These are phyloP conservation scores for Adenanthera pavonina DNA, from an alignment of 306 rosid species.

Conservation along the genomic window DNA sequence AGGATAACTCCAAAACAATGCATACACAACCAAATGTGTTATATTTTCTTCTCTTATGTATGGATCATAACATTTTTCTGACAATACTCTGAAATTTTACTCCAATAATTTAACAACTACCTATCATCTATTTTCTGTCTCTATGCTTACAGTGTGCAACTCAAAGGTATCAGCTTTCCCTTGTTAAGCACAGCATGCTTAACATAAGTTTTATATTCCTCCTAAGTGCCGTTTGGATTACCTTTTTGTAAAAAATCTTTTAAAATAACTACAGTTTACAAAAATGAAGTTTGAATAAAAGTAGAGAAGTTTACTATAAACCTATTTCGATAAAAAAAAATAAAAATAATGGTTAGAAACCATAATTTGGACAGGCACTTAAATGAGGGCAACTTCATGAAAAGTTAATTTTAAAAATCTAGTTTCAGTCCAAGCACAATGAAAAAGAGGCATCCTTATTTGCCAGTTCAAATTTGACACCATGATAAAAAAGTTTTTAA, in stretches of 20 bases:
- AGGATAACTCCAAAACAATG: constrained; percentile 1
- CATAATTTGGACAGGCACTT: no score
- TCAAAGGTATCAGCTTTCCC: background rate
- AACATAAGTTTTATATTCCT: constrained; percentile 28
- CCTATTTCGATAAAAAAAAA: no score
- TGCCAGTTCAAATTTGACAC: background rate
- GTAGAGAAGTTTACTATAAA: no score
- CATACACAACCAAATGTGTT: background rate
- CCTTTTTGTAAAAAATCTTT: no score
- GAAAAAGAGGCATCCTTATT: background rate
- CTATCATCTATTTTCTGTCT: constrained; percentile 4
- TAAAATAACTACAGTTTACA: no score
- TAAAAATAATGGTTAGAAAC: no score
- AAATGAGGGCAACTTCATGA: background rate
- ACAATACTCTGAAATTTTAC: background rate
- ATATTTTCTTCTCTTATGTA: background rate
- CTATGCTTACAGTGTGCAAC: background rate
- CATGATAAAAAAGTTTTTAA: background rate
- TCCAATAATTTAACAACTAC: constrained; percentile 18
- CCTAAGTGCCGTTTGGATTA: no score
- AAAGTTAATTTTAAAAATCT: constrained; percentile 4
- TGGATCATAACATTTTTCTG: background rate
- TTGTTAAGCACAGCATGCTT: background rate
- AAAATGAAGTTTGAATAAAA: no score
- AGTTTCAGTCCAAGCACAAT: constrained; percentile 2